A percentile compares a stretch with the other conserved stretches of the same genome.
phyloP scores from a whole-genome alignment of 305 asterid genomes.

The Lippia alba region DNA sequence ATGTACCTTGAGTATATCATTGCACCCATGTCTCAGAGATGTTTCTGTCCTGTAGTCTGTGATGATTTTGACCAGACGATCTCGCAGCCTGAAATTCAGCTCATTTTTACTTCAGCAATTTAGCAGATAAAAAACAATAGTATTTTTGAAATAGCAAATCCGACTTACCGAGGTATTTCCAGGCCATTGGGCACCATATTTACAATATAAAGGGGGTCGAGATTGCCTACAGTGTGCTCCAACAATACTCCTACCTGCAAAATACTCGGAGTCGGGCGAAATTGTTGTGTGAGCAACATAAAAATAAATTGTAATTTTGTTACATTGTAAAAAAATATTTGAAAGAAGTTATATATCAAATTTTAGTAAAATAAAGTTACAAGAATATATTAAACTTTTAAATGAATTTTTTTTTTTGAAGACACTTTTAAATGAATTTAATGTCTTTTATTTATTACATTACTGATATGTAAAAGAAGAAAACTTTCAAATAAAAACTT shows the following conservation, averaged over 20 bases:
- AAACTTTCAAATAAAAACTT: too few species aligned
- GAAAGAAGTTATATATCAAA: not conserved
- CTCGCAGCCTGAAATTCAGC: slow-evolving; percentile 77
- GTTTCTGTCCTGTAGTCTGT: slow-evolving; percentile 98
- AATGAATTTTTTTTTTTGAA: too few species aligned
- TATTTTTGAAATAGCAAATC: not conserved
- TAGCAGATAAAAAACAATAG: slow-evolving; percentile 11
- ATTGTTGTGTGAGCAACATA: too few species aligned
- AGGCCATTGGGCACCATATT: slow-evolving; percentile 92
- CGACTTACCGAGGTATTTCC: slow-evolving; percentile 92
- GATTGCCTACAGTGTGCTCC: slow-evolving; percentile 99
- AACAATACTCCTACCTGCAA: slow-evolving; percentile 85
- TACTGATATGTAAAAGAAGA: too few species aligned
- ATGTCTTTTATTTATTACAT: too few species aligned
- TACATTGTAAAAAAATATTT: slow-evolving; percentile 28
- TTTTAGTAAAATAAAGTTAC: too few species aligned
- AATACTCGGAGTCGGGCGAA: too few species aligned
- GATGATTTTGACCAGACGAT: slow-evolving; percentile 89
- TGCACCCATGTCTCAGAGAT: slow-evolving; percentile 94
- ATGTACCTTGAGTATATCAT: slow-evolving; percentile 86
- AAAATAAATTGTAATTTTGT: too few species aligned
- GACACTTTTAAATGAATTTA: too few species aligned
- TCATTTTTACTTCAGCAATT: slow-evolving; percentile 22
- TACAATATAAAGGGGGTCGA: slow-evolving; percentile 94
- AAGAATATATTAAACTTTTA: too few species aligned